Base-by-base conservation (phyloP, 2,329 filamentous ascomycete species). In the Aspergillus novoparasiticus region DNA sequence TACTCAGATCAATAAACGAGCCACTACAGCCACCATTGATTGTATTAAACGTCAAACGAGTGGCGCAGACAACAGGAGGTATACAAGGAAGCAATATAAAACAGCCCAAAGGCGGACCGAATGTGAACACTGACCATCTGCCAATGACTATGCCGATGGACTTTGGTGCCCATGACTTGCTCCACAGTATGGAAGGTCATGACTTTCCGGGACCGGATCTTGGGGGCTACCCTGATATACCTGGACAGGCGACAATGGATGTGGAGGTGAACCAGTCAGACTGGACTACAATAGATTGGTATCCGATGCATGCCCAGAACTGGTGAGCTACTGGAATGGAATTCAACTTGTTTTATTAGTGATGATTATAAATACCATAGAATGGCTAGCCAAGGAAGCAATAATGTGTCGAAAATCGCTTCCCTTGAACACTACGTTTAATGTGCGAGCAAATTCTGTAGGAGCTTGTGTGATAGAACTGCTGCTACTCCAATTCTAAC, bases 1-100 rank as follows among this genome's bases (percentile, higher is more conserved):
- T 58, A 19, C 50, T 55, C 30, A 65, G 32, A 43, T 59, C 68
- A 54, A 43, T 28, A 14, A 68, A 62, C 23, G 51, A 70, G 30
- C 28, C 66, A 2, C 32, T 69, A 14, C 36, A 39, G 14, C 60
- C 64, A 39, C 76, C 76, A 21, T 61, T 63, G 36, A 75, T 80
- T 59, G 72, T 80, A 12, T 64, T 56, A 3, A 59, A 60, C 14
- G 70, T 79, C 12, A 72, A 61, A 67, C 68, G 57, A 14, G 21
- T 57, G 16, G 39, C 19, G 4, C 55, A 57, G 23, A 46, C 10
- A 26, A 21, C 16, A 3, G 12, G 4, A 32, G 30, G 32, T 23
- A 41, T 5, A 28, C 16, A 34, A 30, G 4, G 19, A 6, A 45
- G 36, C 28, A 16, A 46, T 8, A 12, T 16, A 46, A 21, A 2